A percentile compares a stretch with the other conserved stretches of the same genome.
Conservation (phyloP, 1,139 yeast species). For the Saccharomyces hybrid region DNA sequence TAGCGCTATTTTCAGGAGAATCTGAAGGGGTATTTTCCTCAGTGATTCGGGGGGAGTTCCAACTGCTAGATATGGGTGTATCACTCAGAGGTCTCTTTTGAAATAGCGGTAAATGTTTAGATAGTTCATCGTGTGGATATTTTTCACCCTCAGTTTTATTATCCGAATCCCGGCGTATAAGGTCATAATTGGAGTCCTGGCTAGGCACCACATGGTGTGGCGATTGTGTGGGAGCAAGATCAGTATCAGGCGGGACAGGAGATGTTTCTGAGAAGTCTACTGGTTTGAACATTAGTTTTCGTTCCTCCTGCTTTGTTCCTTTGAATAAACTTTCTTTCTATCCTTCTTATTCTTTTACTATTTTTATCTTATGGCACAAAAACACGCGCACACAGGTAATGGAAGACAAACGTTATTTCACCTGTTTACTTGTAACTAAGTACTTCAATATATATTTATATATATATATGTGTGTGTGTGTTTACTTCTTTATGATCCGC, state of each 20-base stretch:
- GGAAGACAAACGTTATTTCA: neutral
- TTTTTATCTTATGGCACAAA: neutral
- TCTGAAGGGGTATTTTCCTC: conserved; percentile 27
- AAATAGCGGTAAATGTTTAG: conserved; percentile 42
- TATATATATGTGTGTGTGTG: neutral
- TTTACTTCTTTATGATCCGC: neutral
- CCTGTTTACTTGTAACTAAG: neutral
- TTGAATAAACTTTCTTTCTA: conserved; percentile 1
- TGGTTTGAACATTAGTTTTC: conserved; percentile 17
- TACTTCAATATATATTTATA: neutral
- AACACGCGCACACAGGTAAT: neutral
- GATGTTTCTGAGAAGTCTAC: conserved; percentile 19
- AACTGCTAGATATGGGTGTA: conserved; percentile 53
- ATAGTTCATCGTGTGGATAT: neutral
- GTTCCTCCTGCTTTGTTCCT: neutral
- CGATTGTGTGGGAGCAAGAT: conserved; percentile 15
- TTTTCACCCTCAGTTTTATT: conserved; percentile 1
- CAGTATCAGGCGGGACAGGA: conserved; percentile 36
- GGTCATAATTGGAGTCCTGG: conserved; percentile 1
- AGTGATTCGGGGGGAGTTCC: conserved; percentile 44
- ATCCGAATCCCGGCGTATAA: conserved; percentile 1
- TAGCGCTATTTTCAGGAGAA: conserved; percentile 22
- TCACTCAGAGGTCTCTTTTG: conserved; percentile 65
- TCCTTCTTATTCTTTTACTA: neutral
- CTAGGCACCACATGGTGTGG: conserved; percentile 7